Conservation (phyloP, 768 basidiomycete species). For the Porpolomopsis calyptriformis region DNA sequence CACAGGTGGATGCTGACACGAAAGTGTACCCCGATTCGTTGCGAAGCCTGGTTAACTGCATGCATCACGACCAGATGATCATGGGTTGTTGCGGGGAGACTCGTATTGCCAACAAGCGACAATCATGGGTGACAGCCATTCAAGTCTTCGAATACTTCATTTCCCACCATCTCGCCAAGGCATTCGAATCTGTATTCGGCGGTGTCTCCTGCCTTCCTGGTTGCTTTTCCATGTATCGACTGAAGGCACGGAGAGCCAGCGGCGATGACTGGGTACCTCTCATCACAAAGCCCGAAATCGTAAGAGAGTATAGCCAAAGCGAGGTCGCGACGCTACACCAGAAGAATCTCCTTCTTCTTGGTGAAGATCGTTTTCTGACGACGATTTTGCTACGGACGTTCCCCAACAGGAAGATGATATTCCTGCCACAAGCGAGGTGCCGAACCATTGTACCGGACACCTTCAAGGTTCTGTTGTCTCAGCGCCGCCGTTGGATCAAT, state of each 20-base stretch:
- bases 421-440: constrained; percentile 91
- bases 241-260: constrained; percentile 80
- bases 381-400: constrained; percentile 94
- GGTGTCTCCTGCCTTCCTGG: constrained; percentile 98
- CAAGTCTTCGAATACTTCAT: constrained; percentile 99
- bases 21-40: constrained; percentile 89
- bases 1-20: constrained; percentile 95
- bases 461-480: constrained; percentile 85
- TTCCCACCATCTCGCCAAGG: constrained; percentile 96
- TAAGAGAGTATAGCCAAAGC: constrained; percentile 92
- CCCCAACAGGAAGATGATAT: constrained; percentile 99
- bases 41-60: constrained; percentile 87
- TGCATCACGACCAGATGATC: constrained; percentile 97
- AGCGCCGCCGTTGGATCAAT: constrained; percentile 98
- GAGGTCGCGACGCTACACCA: constrained; percentile 93
- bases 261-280: constrained; percentile 98
- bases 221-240: constrained; percentile 99
- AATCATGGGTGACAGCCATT: constrained; percentile 97
- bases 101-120: constrained; percentile 94
- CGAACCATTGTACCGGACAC: constrained; percentile 95
- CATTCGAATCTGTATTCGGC: constrained; percentile 97
- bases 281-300: constrained; percentile 93
- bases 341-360: constrained; percentile 91
- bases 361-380: constrained; percentile 98
- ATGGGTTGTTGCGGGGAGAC: constrained; percentile 99